Conservation (phyloP, 2,329 filamentous ascomycete species). For the Fusarium odoratissimum region DNA sequence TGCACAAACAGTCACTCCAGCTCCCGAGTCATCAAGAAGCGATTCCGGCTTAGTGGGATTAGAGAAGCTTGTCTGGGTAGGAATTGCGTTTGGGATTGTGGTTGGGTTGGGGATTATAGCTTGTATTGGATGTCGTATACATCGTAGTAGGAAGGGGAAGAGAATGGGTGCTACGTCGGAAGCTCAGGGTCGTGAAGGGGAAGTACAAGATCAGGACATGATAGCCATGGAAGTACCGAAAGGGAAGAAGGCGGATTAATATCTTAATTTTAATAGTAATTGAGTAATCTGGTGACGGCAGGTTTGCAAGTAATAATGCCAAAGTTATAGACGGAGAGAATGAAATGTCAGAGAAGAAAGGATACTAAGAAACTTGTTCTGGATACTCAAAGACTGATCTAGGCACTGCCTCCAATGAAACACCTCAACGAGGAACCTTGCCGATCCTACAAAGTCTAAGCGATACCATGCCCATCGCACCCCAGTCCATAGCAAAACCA, state of each 20-base stretch:
- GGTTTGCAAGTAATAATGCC: no score
- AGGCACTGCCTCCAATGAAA: no score
- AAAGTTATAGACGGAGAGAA: no score
- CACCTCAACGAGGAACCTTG: no score
- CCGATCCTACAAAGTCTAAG: fast-evolving
- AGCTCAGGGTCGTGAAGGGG: no score
- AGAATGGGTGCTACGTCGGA: background rate
- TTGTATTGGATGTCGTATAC: background rate
- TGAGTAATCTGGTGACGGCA: no score
- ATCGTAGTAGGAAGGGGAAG: background rate
- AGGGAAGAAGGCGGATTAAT: background rate
- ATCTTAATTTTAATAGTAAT: background rate
- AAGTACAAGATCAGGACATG: fast-evolving
- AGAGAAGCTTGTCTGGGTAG: background rate
- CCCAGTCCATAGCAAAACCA: fast-evolving
- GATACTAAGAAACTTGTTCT: no score
- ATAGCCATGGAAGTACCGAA: background rate
- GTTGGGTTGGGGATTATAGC: background rate
- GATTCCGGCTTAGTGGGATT: background rate
- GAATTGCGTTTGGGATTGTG: fast-evolving
- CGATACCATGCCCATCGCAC: background rate
- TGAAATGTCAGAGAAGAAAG: no score
- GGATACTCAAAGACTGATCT: no score
- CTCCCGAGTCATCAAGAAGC: background rate
- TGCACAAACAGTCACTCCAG: background rate